Base-by-base conservation (phyloP, 2,329 filamentous ascomycete species). In the Paramyrothecium roridum region DNA sequence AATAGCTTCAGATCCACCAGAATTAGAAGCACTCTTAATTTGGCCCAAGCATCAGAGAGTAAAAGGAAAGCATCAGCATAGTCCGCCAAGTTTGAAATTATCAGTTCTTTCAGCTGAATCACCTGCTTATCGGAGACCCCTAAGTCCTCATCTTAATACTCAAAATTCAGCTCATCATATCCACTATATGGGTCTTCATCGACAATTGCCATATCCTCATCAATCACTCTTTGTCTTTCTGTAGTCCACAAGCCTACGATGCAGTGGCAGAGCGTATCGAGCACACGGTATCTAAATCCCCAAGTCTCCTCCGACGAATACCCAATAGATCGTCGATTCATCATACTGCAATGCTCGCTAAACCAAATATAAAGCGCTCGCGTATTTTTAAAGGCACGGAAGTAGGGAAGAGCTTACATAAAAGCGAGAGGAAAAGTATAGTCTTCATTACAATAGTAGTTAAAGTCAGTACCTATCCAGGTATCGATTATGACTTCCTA, bases 261-360 rank as follows among this genome's bases (percentile, higher is more conserved):
- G 17, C 61, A 63, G 19, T 60, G 54, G 2, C 50, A 53, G 1
- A 64, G 37, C 1, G 61, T 63, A 3, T 64, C 57, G 2, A 64
- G 51, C 2, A 64, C 54, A 1, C 30, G 47, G 2, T 59, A 59
- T 3, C 58, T 34, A 3, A 63, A 51, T 3, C n/a, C 12, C 4
- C 30, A 56, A 0, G 56, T 57, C 19, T 63, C 60, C 19, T 58
- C 57, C n/a, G n/a, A n/a, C n/a, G n/a, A n/a, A n/a, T n/a, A n/a
- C n/a, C n/a, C n/a, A n/a, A n/a, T n/a, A n/a, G n/a, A n/a, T n/a
- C n/a, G n/a, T n/a, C n/a, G n/a, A n/a, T n/a, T n/a, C n/a, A n/a
- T n/a, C 7, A 22, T n/a, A 1, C 59, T 58, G 2, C 59, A 63
- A 11, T 52, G 43, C 2, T 56, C 30, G 6, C 49, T 53, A 3